phyloP scores from a whole-genome alignment of 2,329 filamentous ascomycete genomes.

The Colletotrichum echinochloae region DNA sequence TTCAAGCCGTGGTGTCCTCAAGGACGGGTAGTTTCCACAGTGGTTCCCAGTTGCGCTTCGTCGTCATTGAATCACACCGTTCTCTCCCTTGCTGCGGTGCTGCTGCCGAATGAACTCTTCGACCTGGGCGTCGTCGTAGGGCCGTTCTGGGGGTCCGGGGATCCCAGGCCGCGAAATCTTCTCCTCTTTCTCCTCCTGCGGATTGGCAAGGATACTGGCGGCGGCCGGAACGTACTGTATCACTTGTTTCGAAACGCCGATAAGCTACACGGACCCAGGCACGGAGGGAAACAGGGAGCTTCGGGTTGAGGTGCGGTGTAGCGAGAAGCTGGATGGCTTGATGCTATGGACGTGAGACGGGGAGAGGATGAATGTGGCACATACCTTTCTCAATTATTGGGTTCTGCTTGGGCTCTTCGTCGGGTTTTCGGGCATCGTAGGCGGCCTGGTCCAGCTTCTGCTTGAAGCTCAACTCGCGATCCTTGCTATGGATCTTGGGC shows the following conservation, averaged over 20 bases:
- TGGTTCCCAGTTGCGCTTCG: neutral
- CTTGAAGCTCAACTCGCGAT: conserved; percentile 53
- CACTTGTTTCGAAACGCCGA: conserved; percentile 47
- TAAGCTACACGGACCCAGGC: conserved; percentile 23
- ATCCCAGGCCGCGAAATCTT: conserved; percentile 45
- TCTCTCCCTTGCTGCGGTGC: conserved; percentile 58
- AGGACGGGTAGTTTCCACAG: too few species aligned
- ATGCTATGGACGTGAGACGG: neutral
- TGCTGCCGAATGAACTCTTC: conserved; percentile 66
- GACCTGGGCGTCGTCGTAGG: conserved; percentile 61
- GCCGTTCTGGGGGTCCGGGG: conserved; percentile 56
- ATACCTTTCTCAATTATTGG: conserved; percentile 59
- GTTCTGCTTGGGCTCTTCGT: conserved; percentile 46
- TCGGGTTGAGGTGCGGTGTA: neutral
- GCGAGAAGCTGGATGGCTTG: neutral
- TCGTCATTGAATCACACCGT: conserved; percentile 44
- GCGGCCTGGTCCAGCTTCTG: conserved; percentile 59
- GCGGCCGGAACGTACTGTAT: conserved; percentile 58
- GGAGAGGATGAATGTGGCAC: conserved; percentile 3
- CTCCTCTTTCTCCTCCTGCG: conserved; percentile 45
- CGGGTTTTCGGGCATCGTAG: conserved; percentile 47
- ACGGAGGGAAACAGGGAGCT: conserved; percentile 1
- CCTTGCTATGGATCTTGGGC: conserved; percentile 32
- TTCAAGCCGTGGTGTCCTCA: neutral
- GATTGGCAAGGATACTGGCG: conserved; percentile 55